Evolutionary conservation across 1,139 yeast species (phyloP).

Genomic region (Taphrina confusa): DNA sequence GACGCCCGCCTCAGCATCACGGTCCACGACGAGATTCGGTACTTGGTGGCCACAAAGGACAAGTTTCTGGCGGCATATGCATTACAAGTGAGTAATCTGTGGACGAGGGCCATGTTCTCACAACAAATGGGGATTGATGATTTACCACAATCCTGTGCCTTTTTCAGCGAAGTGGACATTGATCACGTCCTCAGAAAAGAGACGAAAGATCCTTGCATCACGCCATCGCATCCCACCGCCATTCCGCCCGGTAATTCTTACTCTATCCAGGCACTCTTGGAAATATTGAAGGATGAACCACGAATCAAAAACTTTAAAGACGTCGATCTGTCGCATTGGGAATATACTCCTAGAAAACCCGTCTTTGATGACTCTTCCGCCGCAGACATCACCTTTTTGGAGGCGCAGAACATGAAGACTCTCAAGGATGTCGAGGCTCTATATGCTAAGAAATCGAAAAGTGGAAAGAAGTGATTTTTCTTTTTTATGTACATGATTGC

Average conservation of each 20-base stretch:
- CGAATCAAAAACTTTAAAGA: background rate
- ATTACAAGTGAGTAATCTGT: slow-evolving; percentile 81
- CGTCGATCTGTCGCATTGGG: background rate
- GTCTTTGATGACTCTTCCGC: slow-evolving; percentile 6
- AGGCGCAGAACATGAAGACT: slow-evolving; percentile 20
- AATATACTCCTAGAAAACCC: background rate
- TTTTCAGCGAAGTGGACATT: slow-evolving; percentile 89
- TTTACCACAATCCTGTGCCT: slow-evolving; percentile 92
- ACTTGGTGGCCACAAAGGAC: slow-evolving; percentile 71
- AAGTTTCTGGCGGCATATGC: slow-evolving; percentile 75
- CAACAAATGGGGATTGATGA: slow-evolving; percentile 88
- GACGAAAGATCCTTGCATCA: slow-evolving; percentile 80
- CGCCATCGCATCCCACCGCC: slow-evolving; percentile 77
- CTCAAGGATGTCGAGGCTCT: slow-evolving; percentile 3
- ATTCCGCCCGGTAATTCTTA: slow-evolving; percentile 79
- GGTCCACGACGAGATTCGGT: slow-evolving; percentile 94
- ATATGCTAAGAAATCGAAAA: background rate
- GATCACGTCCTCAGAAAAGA: slow-evolving; percentile 88
- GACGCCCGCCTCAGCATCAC: slow-evolving; percentile 80
- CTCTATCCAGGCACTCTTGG: slow-evolving; percentile 52
- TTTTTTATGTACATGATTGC: no score
- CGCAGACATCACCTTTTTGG: slow-evolving; percentile 2
- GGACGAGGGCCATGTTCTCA: slow-evolving; percentile 97
- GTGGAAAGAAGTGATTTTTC: no score
- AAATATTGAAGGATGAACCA: slow-evolving; percentile 10